phyloP scores from a whole-genome alignment of 208 protist species.

The Crithidia sp. region DNA sequence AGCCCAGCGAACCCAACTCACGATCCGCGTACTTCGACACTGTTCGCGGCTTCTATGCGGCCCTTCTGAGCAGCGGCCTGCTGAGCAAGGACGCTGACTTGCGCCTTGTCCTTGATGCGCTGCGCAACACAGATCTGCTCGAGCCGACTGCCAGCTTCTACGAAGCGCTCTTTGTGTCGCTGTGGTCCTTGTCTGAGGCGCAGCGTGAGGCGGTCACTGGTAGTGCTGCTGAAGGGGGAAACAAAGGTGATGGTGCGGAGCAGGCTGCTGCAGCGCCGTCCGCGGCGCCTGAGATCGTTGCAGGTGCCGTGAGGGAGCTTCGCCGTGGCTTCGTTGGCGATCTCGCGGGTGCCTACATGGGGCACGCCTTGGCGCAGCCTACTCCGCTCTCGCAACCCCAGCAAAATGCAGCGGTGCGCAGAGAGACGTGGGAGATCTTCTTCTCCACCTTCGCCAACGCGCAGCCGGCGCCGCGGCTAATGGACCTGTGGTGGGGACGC shows the following conservation, averaged over 20 bases:
- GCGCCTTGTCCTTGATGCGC: slow-evolving; percentile 51
- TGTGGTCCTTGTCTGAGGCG: slow-evolving; percentile 18
- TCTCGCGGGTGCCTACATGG: slow-evolving; percentile 74
- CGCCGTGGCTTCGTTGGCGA: slow-evolving; percentile 46
- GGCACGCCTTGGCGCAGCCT: slow-evolving; percentile 49
- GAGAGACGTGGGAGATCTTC: slow-evolving; percentile 61
- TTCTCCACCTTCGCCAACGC: slow-evolving; percentile 56
- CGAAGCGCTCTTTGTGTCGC: slow-evolving; percentile 40
- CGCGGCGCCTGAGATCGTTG: slow-evolving; percentile 4
- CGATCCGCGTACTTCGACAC: background rate
- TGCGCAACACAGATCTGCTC: slow-evolving; percentile 53
- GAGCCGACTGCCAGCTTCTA: slow-evolving; percentile 57
- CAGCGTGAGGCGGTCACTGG: background rate
- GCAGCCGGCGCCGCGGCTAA: slow-evolving; percentile 69
- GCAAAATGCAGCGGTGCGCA: slow-evolving; percentile 6
- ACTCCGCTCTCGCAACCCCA: background rate
- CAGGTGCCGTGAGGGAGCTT: slow-evolving; percentile 31
- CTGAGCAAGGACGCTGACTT: slow-evolving; percentile 42
- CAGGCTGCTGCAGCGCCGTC: background rate
- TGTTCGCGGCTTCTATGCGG: slow-evolving; percentile 57
- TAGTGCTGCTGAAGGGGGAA: background rate
- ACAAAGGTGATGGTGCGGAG: background rate
- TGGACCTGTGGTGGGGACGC: slow-evolving; percentile 82
- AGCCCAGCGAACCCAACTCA: background rate
- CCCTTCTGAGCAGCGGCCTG: slow-evolving; percentile 48